Evolutionary conservation across 2,329 filamentous ascomycete species (phyloP), one percentile per base, ranked within the genome.

Genomic region (Colletotrichum sp.): DNA sequence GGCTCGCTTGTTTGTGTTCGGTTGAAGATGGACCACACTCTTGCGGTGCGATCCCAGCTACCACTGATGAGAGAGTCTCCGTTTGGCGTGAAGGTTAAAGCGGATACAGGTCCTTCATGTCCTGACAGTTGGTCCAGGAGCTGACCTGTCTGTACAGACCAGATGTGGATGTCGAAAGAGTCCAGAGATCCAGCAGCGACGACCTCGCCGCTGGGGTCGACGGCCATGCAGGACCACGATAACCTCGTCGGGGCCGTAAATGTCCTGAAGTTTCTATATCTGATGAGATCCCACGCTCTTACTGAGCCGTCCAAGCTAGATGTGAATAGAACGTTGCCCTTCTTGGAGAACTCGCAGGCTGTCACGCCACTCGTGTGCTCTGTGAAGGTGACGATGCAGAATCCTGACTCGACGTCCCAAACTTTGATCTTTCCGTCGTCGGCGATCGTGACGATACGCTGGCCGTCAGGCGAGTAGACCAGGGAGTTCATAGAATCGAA

Each of bases 371-470:
- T 96, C 1, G 95, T 96, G 83, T 99, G 97, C 84, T 99, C 97
- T 0, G 96, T 98, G 80, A 99, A 99, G 0, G 97, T 99, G 34
- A 98, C 96, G 43, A 98, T 95, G 81, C 97, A 99, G 87, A 99
- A 99, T 1, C 97, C 97, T 0, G 97, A 98, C 73, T 95, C 94
- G 34, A 96, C 93, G 83, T 99, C 97, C 97, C 97, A 99, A 38
- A 99, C 95, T 84, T 99, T 99, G 84, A 99, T 94, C 85, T 98
- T 98, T 68, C 97, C 97, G 83, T 99, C 97, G 80, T 99, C 97
- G 4, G 97, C 95, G 3, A 95, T 94, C 0, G 97, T 99, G 75
- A 99, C 94, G 77, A 99, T 95, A 52, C 94, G 93, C 81, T 98
- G 95, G 6, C 97, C 96, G 81, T 98, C 96, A 0, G 97, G 96